These are phyloP conservation scores for Exophiala spinifera DNA, from an alignment of 2,329 filamentous ascomycete genomes.

Conservation along the genomic window DNA sequence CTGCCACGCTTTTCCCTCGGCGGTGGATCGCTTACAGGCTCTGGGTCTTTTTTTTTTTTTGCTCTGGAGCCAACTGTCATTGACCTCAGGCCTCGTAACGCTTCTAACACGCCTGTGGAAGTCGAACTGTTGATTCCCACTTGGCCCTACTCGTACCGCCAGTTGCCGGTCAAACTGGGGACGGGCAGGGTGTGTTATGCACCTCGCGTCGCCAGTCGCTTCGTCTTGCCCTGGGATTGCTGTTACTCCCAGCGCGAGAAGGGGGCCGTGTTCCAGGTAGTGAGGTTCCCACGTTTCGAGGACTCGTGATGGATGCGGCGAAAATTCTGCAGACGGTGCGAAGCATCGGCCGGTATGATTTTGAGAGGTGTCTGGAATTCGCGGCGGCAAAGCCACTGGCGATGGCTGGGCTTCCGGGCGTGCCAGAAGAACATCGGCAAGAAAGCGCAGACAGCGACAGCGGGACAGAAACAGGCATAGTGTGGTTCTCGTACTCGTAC, in stretches of 20 bases:
- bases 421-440: neutral
- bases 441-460: neutral
- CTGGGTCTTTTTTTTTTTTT: neutral
- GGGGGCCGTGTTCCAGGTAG: too few relatives aligned
- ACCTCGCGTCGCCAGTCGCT: neutral
- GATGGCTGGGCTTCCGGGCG: neutral
- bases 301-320: too few relatives aligned
- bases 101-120: neutral
- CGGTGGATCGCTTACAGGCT: conserved; percentile 4
- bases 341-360: too few relatives aligned
- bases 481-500: too few relatives aligned
- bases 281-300: too few relatives aligned
- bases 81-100: conserved; percentile 6
- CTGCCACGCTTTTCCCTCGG: conserved; percentile 13
- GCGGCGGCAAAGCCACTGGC: too few relatives aligned
- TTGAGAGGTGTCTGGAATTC: too few relatives aligned
- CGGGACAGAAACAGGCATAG: neutral
- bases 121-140: neutral
- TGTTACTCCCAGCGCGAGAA: too few relatives aligned
- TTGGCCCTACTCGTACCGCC: conserved; percentile 6
- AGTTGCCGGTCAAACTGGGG: conserved; percentile 8
- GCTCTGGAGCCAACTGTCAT: conserved; percentile 10
- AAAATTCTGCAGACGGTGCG: too few relatives aligned
- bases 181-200: neutral
- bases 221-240: too few relatives aligned